Evolutionary conservation across 108 stramenopile genomes (phyloP).

Genomic region (Skeletonema costatum): DNA sequence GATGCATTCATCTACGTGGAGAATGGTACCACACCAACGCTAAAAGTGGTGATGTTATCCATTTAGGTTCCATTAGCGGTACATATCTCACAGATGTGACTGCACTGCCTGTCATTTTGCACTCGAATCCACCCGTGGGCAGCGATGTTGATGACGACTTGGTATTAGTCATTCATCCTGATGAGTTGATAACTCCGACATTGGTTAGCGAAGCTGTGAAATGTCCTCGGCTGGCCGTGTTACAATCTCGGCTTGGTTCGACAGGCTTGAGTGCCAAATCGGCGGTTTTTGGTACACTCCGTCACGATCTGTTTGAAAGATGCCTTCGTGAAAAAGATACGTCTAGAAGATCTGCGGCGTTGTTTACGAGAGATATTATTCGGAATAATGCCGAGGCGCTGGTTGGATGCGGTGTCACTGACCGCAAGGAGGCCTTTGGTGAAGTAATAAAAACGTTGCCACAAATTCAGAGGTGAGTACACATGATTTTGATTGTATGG

Average conservation of each 20-base stretch:
- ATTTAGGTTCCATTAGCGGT: slow-evolving; percentile 79
- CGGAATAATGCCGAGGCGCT: slow-evolving; percentile 65
- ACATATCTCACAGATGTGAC: slow-evolving; percentile 60
- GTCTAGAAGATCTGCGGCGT: slow-evolving; percentile 43
- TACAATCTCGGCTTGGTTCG: slow-evolving; percentile 73
- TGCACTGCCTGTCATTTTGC: slow-evolving; percentile 76
- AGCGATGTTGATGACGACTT: slow-evolving; percentile 70
- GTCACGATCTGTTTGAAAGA: slow-evolving; percentile 82
- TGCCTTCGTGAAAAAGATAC: slow-evolving; percentile 65
- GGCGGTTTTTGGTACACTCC: slow-evolving; percentile 78
- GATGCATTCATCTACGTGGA: slow-evolving; percentile 73
- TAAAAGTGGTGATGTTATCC: slow-evolving; percentile 65
- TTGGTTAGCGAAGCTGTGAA: slow-evolving; percentile 74
- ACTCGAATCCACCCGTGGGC: slow-evolving; percentile 53
- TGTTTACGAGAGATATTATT: slow-evolving; percentile 53
- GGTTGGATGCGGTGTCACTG: slow-evolving; percentile 67
- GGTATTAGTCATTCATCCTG: slow-evolving; percentile 80
- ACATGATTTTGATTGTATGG: too few relatives aligned
- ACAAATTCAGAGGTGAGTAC: slow-evolving; percentile 40
- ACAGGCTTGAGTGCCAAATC: slow-evolving; percentile 63
- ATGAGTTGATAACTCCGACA: slow-evolving; percentile 80
- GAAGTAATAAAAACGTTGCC: slow-evolving; percentile 73
- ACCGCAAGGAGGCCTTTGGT: slow-evolving; percentile 49
- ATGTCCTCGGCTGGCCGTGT: slow-evolving; percentile 75
- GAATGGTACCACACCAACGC: slow-evolving; percentile 77